Evolutionary conservation across 2,329 filamentous ascomycete species (phyloP).

Genomic region (Alternaria sp.): DNA sequence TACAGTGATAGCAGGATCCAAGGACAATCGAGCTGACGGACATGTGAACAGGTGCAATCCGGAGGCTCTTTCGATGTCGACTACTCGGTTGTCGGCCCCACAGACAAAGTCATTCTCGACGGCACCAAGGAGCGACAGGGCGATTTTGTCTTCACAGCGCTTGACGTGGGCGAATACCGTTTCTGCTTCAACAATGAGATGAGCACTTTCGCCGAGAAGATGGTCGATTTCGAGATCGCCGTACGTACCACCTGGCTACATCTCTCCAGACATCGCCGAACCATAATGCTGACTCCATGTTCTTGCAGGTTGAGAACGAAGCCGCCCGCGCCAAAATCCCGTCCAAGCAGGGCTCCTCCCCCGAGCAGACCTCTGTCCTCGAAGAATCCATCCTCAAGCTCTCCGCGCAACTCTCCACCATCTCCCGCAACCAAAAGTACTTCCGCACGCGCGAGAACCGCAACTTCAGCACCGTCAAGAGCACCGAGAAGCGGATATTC

Average conservation of each 20-base stretch:
- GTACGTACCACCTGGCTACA: slow-evolving; percentile 60
- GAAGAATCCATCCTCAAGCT: slow-evolving; percentile 97
- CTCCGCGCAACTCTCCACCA: slow-evolving; percentile 88
- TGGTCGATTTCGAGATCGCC: slow-evolving; percentile 96
- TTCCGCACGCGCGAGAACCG: slow-evolving; percentile 98
- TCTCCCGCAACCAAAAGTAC: slow-evolving; percentile 97
- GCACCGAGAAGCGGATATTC: slow-evolving; percentile 93
- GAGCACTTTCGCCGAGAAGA: slow-evolving; percentile 96
- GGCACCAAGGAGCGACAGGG: slow-evolving; percentile 93
- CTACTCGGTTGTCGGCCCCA: slow-evolving; percentile 84
- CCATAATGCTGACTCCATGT: neutral
- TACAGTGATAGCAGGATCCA: neutral
- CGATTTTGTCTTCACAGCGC: slow-evolving; percentile 96
- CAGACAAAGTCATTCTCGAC: slow-evolving; percentile 79
- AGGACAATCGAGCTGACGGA: neutral
- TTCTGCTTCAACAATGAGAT: slow-evolving; percentile 99
- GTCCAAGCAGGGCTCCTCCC: slow-evolving; percentile 83
- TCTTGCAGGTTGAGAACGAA: slow-evolving; percentile 87
- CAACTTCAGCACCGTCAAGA: slow-evolving; percentile 97
- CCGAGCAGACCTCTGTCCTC: slow-evolving; percentile 85
- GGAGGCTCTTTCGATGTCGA: slow-evolving; percentile 98
- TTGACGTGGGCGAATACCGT: slow-evolving; percentile 83
- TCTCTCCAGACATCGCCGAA: neutral
- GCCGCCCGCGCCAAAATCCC: slow-evolving; percentile 75
- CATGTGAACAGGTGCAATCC: slow-evolving; percentile 78